Conservation (phyloP, 495 filamentous ascomycete species). For the Lepidopterella palustris region DNA sequence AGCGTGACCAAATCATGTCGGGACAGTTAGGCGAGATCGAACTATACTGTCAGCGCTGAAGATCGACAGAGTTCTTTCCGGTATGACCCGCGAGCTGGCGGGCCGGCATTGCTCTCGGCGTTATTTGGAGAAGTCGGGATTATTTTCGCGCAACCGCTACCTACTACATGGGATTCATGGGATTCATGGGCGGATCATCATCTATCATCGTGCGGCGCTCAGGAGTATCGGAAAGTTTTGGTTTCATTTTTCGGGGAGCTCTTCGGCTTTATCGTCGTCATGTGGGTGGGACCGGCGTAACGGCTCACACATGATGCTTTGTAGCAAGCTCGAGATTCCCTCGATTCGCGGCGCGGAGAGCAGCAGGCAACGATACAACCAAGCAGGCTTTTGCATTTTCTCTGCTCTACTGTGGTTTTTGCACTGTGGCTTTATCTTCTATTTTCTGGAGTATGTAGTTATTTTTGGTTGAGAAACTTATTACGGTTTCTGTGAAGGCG, state of each 20-base stretch:
- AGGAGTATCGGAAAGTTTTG: neutral
- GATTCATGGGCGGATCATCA: slow-evolving; percentile 11
- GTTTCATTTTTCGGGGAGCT: neutral
- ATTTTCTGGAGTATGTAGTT: neutral
- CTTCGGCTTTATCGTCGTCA: neutral
- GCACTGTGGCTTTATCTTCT: neutral
- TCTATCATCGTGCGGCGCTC: slow-evolving; percentile 20
- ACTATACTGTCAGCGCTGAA: slow-evolving; percentile 55
- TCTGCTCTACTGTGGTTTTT: neutral
- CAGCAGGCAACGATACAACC: neutral
- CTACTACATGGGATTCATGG: slow-evolving; percentile 6
- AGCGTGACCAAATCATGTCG: slow-evolving; percentile 52
- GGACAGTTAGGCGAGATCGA: slow-evolving; percentile 79
- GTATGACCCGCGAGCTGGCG: neutral
- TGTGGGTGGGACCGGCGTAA: slow-evolving; percentile 3
- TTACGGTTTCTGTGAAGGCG: neutral
- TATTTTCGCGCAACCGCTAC: neutral
- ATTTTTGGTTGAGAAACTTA: neutral
- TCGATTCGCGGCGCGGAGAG: neutral
- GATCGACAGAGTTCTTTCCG: neutral
- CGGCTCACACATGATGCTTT: neutral
- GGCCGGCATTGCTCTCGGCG: slow-evolving; percentile 18
- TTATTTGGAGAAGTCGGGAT: slow-evolving; percentile 14
- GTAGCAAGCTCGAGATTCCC: slow-evolving; percentile 1
- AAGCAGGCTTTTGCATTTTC: neutral